Base-by-base conservation (phyloP, 495 filamentous ascomycete species). In the Tricharina praecox region DNA sequence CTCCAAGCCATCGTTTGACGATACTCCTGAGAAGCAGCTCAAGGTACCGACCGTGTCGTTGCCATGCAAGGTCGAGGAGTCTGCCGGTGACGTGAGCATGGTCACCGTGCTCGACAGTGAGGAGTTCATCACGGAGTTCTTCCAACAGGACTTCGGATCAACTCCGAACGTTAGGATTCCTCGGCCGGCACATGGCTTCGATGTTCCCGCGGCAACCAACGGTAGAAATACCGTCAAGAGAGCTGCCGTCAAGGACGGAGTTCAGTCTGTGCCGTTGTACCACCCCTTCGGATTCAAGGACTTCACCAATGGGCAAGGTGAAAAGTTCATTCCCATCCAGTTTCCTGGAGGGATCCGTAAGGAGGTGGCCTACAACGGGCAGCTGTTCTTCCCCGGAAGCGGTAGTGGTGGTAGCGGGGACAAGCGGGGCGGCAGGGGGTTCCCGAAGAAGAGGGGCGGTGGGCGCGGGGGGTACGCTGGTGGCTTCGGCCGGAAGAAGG, bases 71-170 rank as follows among this genome's bases (percentile, higher is more conserved):
- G 18, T 33, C 19, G 43, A 49, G 0, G 13, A 34, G 23, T 24
- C 20, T 20, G 9, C 45, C 13, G 19, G 20, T 44, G 47, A 10
- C 47, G 51, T 19, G 38, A 45, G 15, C 48, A 50, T 9, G 53
- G 49, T 20, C 7, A 62, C 50, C 4, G 55, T 54, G n/a, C 58
- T 59, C 15, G 60, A 62, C 48, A 51, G 53, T 34, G 53, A 60
- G 38, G 54, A 63, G 23, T 61, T 63, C 38, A 46, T 58, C 30
- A 43, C 47, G 37, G 51, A 53, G 23, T 40, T 61, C n/a, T 60
- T 56, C 33, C 53, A 53, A 30, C 58, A 58, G 10, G 57, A 56
- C 18, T 61, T 61, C 41, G 58, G 58, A 23, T 61, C 58, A 23
- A 57, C 50, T 5, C 58, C 58, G 2, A 53, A 47, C 5, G 58